phyloP scores from a whole-genome alignment of 2,329 filamentous ascomycete genomes.

The Endocalyx cinctus region DNA sequence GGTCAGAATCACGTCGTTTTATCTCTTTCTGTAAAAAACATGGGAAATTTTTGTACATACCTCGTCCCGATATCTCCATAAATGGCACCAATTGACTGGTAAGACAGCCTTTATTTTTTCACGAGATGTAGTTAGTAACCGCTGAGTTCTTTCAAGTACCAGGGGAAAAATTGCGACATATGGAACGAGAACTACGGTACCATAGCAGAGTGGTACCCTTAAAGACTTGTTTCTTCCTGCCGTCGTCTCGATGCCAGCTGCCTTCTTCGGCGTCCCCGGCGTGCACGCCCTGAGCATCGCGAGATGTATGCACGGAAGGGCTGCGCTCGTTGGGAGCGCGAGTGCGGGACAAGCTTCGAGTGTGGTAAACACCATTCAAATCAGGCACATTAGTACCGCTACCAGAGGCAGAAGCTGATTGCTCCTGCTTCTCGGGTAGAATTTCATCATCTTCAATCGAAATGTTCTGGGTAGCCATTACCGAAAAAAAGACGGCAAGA shows the following conservation, averaged over 20 bases:
- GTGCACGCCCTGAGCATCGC: conserved; percentile 17
- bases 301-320: conserved; percentile 18
- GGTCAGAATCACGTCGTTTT: neutral
- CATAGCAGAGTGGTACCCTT: conserved; percentile 31
- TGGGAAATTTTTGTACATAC: conserved; percentile 9
- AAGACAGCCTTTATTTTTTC: conserved; percentile 45
- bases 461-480: conserved; percentile 21
- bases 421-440: conserved; percentile 17
- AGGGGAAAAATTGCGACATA: neutral
- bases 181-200: conserved; percentile 17
- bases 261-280: conserved; percentile 27
- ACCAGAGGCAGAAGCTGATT: too few species aligned
- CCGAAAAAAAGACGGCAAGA: too few species aligned
- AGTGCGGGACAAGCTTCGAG: conserved; percentile 23
- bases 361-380: conserved; percentile 29
- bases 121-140: conserved; percentile 5
- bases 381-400: conserved; percentile 10
- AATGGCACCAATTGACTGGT: conserved; percentile 62
- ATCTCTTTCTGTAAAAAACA: neutral
- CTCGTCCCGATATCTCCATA: conserved; percentile 63
- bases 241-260: conserved; percentile 27
- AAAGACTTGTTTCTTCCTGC: conserved; percentile 32
- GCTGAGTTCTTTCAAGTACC: neutral
- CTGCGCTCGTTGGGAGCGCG: conserved; percentile 15
- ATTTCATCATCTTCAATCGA: conserved; percentile 24